Base-by-base conservation (phyloP, 2,329 filamentous ascomycete species). In the Xylariaceae sp. region DNA sequence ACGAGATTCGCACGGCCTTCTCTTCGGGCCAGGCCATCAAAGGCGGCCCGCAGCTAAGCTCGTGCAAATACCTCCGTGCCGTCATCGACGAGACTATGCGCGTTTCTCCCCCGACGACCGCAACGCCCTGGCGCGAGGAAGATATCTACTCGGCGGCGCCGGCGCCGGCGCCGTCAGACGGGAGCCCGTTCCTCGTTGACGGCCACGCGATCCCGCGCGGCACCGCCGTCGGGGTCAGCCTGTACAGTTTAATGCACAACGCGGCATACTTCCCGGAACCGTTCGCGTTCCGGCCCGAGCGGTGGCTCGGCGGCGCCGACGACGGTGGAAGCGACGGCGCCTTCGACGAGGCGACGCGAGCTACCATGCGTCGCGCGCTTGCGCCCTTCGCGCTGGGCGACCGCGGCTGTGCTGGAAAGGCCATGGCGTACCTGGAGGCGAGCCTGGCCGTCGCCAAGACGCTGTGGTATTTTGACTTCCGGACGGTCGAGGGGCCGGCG, bases 1-100 rank as follows among this genome's bases (percentile, higher is more conserved):
- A 26, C 29, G 55, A 58, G 51, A 48, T 58, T 21, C 51, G 55
- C 16, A 42, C 50, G 10, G 23, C 48, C 19, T 58, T 58, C 48
- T 14, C 40, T 10, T 58, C 51, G 5, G 55, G 50, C 20, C 16
- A 16, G 40, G 50, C 20, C 9, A 57, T 57, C 48, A 9, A 32
- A 40, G 26, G 47, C 43, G 55, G 49, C 18, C 20, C 45, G 14
- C 40, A 48, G 40, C 50, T 57, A 12, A 43, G 44, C 40, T 29
- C 44, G 2, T 57, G 50, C 40, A 53, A 21, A 29, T 57, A 57
- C 23, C 55, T 57, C 16, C 47, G 55, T 20, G 55, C 50, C 19
- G 50, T 53, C 16, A 57, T 54, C 14, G 55, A 54, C 47, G 55
- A 57, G 19, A 26, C 23, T 9, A 26, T 26, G 23, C 23, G 23